Conservation (phyloP, 2,329 filamentous ascomycete genomes). For the Scleromitrula shiraiana region DNA sequence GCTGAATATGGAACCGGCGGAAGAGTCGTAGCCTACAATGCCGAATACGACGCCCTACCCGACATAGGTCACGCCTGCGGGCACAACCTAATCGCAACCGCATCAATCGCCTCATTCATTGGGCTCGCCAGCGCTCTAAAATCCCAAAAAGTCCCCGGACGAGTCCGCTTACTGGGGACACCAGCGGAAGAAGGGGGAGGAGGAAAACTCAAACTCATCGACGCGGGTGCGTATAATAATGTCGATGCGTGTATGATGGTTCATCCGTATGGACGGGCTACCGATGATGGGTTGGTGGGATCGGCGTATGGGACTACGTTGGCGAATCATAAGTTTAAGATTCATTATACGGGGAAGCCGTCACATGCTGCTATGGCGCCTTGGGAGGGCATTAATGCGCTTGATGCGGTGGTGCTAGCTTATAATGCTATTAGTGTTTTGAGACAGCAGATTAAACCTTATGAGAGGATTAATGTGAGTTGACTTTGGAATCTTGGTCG, state of each 20-base stretch:
- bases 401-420: constrained; percentile 32
- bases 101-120: constrained; percentile 33
- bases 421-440: constrained; percentile 30
- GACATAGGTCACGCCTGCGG: constrained; percentile 36
- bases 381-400: constrained; percentile 34
- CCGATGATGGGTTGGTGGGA: background rate
- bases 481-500: background rate
- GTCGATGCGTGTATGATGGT: constrained; percentile 35
- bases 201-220: constrained; percentile 36
- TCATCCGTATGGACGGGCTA: constrained; percentile 19
- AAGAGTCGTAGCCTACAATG: constrained; percentile 35
- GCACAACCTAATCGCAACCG: constrained; percentile 36
- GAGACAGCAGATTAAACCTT: constrained; percentile 26
- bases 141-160: constrained; percentile 18
- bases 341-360: constrained; percentile 23
- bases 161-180: constrained; percentile 27
- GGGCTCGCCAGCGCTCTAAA: constrained; percentile 25
- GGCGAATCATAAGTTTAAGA: constrained; percentile 15
- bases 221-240: constrained; percentile 36
- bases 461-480: constrained; percentile 32
- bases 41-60: constrained; percentile 41
- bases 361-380: constrained; percentile 34
- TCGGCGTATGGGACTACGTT: constrained; percentile 11
- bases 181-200: constrained; percentile 26
- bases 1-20: constrained; percentile 37